Evolutionary conservation across 768 basidiomycete genomes (phyloP).

Genomic region (Rhizopogon vinicolor): DNA sequence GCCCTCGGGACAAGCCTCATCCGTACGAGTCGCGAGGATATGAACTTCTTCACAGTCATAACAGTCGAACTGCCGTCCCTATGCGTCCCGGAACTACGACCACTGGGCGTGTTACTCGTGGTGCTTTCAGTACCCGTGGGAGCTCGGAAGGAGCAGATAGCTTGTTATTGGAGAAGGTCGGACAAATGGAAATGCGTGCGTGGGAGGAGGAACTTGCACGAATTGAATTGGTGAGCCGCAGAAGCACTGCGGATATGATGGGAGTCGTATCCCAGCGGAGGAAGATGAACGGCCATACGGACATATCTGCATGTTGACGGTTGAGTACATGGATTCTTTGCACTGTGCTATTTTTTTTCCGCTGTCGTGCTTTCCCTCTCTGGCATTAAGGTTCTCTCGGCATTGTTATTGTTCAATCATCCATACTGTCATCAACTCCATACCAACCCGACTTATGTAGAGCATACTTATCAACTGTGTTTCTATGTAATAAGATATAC

Average conservation of each 20-base stretch:
- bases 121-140: slow-evolving; percentile 21
- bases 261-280: slow-evolving; percentile 25
- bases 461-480: background rate
- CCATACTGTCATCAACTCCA: slow-evolving; percentile 3
- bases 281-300: slow-evolving; percentile 17
- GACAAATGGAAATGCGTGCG: slow-evolving; percentile 42
- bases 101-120: slow-evolving; percentile 9
- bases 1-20: slow-evolving; percentile 52
- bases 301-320: slow-evolving; percentile 18
- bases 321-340: slow-evolving; percentile 11
- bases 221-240: slow-evolving; percentile 60
- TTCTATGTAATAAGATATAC: background rate
- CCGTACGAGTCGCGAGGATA: slow-evolving; percentile 15
- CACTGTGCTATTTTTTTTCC: background rate
- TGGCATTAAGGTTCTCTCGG: background rate
- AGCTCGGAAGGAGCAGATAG: slow-evolving; percentile 48
- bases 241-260: slow-evolving; percentile 34
- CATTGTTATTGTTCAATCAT: background rate
- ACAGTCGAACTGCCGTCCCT: slow-evolving; percentile 10
- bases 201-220: slow-evolving; percentile 78
- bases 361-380: background rate
- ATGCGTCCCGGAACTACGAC: slow-evolving; percentile 24
- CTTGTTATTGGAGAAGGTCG: slow-evolving; percentile 24
- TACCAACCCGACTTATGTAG: background rate
- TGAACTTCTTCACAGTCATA: slow-evolving; percentile 11